Conservation (phyloP, 768 basidiomycete genomes). For the Boletus subparvulus region DNA sequence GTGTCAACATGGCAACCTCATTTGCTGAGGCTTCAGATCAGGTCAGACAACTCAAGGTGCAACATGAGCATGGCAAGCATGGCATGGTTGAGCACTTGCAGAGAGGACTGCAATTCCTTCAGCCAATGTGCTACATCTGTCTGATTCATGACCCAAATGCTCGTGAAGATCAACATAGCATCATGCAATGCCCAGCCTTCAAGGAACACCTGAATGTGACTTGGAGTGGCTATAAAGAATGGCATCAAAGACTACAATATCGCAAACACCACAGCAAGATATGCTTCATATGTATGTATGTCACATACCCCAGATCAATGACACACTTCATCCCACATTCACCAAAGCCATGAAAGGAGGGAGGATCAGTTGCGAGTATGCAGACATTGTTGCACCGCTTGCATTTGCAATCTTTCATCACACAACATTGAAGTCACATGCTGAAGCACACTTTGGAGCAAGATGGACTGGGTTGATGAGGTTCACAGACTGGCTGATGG, state of each 20-base stretch:
- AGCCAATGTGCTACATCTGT: not conserved
- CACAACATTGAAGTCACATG: no score
- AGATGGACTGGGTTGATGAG: not conserved
- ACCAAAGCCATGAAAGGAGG: not conserved
- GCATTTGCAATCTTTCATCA: slow-evolving; percentile 1
- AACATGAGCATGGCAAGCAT: not conserved
- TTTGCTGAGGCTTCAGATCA: not conserved
- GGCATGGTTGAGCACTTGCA: not conserved
- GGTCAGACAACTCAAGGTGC: not conserved
- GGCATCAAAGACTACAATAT: slow-evolving; percentile 1
- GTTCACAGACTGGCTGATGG: not conserved
- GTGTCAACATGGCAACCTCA: not conserved
- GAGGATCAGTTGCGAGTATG: not conserved
- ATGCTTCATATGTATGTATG: slow-evolving; percentile 11
- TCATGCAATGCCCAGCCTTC: not conserved
- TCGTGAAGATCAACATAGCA: fast-evolving
- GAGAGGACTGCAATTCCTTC: not conserved
- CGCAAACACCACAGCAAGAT: slow-evolving; percentile 3
- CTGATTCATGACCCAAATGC: not conserved
- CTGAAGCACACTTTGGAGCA: not conserved
- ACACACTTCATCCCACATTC: not conserved
- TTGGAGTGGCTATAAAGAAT: not conserved
- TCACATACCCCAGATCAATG: slow-evolving; percentile 2
- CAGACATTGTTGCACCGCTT: not conserved
- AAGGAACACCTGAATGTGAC: not conserved